Evolutionary conservation across 345 rosid genomes (phyloP), one percentile per base, ranked within the genome.

Genomic region (Eucalyptus brandiana): DNA sequence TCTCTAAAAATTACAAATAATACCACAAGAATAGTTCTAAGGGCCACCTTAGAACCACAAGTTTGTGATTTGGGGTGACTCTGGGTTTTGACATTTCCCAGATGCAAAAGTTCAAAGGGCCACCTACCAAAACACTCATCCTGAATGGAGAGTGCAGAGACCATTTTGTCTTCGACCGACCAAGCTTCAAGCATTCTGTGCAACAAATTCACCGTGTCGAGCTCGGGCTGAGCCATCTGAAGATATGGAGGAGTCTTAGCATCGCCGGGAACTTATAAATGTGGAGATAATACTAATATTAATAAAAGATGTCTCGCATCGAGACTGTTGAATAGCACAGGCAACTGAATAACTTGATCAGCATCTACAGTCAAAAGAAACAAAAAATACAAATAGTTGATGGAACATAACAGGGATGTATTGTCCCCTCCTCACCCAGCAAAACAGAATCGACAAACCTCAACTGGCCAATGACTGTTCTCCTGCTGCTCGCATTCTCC

Each of bases 131-230:
- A 37, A 37, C 83, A 76, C 47, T 21, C 32, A 6, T 40, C 45
- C 28, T 76, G 42, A 17, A 37, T 37, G 83, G 47, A 76, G 47
- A 76, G 47, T 76, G 83, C 47, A 37, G 9, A 76, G 16, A 76
- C 28, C 1, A 21, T 76, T 4, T 76, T 1, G 1, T 76, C 47
- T 76, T 76, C 7, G 2, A 1, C 47, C 17, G 9, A 76, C 30
- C 30, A 8, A 76, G 85, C 47, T 40, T 76, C 47, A 0, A 76
- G 85, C 47, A 76, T 40, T 76, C 47, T 12, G 30, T 40, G 85
- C 47, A 23, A 40, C 3, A 1, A 21, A 5, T 37, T 40, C 1
- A 1, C 30, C 30, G 1, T 21, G 85, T 76, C 0, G 9, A 76
- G 85, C 85, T 76, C 47, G 5, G 81, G 44, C 26, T 0, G 0